Conservation (phyloP, 306 rosid species). For the Abrus pulchellus region DNA sequence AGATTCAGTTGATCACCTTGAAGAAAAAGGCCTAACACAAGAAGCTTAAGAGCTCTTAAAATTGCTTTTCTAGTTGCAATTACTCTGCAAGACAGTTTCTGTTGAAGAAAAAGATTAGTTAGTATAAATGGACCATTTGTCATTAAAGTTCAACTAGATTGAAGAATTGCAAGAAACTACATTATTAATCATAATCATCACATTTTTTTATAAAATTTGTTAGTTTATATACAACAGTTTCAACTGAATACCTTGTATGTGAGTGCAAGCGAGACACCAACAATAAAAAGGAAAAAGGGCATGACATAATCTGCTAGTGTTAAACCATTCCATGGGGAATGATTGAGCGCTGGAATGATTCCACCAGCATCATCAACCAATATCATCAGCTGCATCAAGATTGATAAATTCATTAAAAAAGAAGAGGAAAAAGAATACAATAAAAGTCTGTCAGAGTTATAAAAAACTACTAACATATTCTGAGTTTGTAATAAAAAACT, state of each 20-base stretch:
- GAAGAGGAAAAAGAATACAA: neutral
- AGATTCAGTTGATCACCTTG: slow-evolving; percentile 68
- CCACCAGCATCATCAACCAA: slow-evolving; percentile 95
- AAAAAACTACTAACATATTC: no score
- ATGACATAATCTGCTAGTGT: slow-evolving; percentile 93
- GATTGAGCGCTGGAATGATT: slow-evolving; percentile 82
- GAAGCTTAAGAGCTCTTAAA: slow-evolving; percentile 78
- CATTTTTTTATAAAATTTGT: neutral
- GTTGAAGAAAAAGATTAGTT: slow-evolving; percentile 42
- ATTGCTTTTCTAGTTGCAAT: slow-evolving; percentile 76
- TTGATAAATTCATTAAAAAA: slow-evolving; percentile 27
- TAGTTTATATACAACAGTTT: neutral
- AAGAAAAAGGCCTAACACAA: slow-evolving; percentile 84
- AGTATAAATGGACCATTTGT: slow-evolving; percentile 22
- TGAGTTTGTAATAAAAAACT: neutral
- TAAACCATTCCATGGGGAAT: slow-evolving; percentile 97
- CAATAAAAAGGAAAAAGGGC: slow-evolving; percentile 97
- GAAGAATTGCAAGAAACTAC: neutral
- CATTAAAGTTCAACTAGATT: neutral
- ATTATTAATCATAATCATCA: neutral
- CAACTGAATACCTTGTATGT: slow-evolving; percentile 80
- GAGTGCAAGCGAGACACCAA: slow-evolving; percentile 89
- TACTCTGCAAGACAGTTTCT: slow-evolving; percentile 73
- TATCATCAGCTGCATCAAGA: slow-evolving; percentile 87
- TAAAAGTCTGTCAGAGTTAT: neutral